Base-by-base conservation (phyloP, 1,139 yeast species). In the Hansenula sp. region DNA sequence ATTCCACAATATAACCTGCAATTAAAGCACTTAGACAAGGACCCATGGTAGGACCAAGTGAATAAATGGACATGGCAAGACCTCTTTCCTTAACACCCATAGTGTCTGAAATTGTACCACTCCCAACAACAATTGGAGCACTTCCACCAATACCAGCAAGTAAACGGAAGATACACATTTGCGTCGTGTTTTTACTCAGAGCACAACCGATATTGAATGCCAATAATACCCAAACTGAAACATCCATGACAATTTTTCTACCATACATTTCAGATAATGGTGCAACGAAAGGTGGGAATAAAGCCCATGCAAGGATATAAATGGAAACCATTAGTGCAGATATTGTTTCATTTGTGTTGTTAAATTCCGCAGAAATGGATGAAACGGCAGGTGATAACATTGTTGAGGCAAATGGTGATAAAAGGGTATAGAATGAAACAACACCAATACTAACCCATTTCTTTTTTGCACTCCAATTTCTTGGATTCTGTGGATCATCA, bases 111-210 rank as follows among this genome's bases (percentile, higher is more conserved):
- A 82, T 59, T 5, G 80, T 74, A 29, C 88, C 89, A 1, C 85
- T 86, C n/a, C 86, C 85, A n/a, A 81, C 82, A 42, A 80, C 77
- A 39, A 81, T 63, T 1, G 87, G 79, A 1, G 85, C 81, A 45
- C 82, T 76, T 4, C 84, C 84, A n/a, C 82, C 80, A 27, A 75
- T 61, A 2, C 89, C 89, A 1, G 84, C 84, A 9, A 81, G 55
- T 42, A 81, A 76, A 37, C 88, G 67, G 45, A 77, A 74, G 5
- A 81, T 74, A 49, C 81, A 69, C 57, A 83, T 63, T 50, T 79
- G 83, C 1, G 80, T 71, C 0, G 76, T 70, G 36, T 69, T 77
- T 36, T 75, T 67, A 5, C 80, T 65, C 40, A 77, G 66, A 1
- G 78, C 84, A 58, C 86, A 79, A 7, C 79, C 83, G 36, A 81